A percentile compares a stretch with the other conserved stretches of the same genome.
These are phyloP conservation scores for Chimonanthus salicifolius DNA, from an alignment of 164 flowering plant species.

Conservation along the genomic window DNA sequence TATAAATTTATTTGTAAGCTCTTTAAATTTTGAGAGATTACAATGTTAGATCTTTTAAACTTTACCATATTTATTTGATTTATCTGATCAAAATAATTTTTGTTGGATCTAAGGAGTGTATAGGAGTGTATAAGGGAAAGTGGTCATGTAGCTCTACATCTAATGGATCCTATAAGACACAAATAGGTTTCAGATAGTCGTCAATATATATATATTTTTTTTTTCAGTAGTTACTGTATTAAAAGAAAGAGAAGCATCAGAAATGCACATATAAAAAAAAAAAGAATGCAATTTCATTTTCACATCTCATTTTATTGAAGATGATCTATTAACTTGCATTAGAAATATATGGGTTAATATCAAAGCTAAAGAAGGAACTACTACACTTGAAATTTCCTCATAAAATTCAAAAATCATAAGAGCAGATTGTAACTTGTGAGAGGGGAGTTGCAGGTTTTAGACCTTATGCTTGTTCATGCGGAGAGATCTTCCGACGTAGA, in stretches of 20 bases:
- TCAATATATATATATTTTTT: no score
- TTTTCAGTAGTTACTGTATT: not conserved
- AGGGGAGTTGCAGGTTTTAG: not conserved
- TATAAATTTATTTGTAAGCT: no score
- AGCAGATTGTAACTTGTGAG: not conserved
- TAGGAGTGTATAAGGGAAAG: no score
- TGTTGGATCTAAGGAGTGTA: not conserved
- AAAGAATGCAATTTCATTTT: no score
- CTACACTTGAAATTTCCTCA: not conserved
- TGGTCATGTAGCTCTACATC: no score
- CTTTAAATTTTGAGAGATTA: not conserved
- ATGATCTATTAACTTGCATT: not conserved
- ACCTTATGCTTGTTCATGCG: constrained; percentile 1
- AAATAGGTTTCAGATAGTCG: no score
- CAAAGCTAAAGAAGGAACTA: not conserved
- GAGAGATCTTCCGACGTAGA: not conserved
- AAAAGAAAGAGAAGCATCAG: no score
- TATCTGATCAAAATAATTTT: not conserved
- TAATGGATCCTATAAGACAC: no score
- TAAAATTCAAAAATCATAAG: not conserved
- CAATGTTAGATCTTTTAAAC: not conserved
- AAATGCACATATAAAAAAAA: no score
- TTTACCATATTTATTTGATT: not conserved
- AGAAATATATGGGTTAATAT: not conserved
- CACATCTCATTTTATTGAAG: not conserved